Evolutionary conservation across 73 alveolate genomes (phyloP).

Genomic region (Paramecium octaurelia): DNA sequence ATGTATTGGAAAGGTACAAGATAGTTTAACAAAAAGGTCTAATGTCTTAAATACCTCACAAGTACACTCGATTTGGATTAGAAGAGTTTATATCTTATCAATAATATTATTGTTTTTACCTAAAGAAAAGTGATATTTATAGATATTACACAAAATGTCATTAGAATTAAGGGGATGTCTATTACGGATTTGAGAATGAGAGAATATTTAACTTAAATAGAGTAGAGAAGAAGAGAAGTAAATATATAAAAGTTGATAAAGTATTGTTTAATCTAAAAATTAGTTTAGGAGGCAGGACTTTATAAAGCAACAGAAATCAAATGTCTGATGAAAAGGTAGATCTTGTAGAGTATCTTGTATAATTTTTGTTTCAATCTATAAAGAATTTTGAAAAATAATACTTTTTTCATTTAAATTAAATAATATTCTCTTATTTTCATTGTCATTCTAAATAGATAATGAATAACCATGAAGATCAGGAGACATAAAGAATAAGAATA

Average conservation of each 20-base stretch:
- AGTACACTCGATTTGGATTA: neutral
- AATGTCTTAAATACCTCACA: neutral
- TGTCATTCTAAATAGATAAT: neutral
- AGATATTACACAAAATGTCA: constrained; percentile 3
- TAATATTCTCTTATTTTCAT: neutral
- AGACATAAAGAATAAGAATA: neutral
- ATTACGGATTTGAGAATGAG: neutral
- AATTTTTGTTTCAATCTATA: neutral
- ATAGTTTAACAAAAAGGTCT: neutral
- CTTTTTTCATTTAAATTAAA: neutral
- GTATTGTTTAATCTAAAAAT: neutral
- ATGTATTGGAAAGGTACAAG: neutral
- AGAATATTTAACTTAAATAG: neutral
- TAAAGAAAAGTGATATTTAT: neutral
- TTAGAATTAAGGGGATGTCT: neutral
- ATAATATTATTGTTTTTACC: neutral
- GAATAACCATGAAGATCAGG: neutral
- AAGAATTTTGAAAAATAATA: neutral
- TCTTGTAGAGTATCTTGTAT: neutral
- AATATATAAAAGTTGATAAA: neutral
- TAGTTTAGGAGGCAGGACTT: neutral
- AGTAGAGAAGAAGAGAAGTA: neutral
- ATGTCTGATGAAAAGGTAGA: neutral
- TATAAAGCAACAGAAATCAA: neutral
- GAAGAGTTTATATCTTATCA: neutral